phyloP scores from a whole-genome alignment of 176 grass and related monocot genomes.

The Dendrocalamus sinicus region DNA sequence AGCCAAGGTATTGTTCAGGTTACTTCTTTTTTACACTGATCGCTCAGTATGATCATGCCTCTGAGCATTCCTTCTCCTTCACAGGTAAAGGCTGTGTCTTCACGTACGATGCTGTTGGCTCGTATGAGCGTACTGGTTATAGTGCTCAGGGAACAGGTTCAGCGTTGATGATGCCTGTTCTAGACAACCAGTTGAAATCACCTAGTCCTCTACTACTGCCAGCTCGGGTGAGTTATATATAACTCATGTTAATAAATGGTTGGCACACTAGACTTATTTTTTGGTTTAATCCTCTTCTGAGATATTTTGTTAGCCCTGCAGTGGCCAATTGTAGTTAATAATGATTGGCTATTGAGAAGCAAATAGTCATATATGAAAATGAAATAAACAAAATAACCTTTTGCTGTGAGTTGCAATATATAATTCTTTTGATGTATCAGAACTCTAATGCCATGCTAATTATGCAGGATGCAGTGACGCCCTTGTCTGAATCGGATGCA shows the following conservation, averaged over 20 bases:
- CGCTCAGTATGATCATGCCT: not conserved
- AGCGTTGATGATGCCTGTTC: constrained; percentile 62
- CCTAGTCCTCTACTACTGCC: constrained; percentile 67
- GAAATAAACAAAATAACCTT: not conserved
- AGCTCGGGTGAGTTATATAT: constrained; percentile 48
- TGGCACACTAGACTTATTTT: not conserved
- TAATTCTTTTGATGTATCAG: not conserved
- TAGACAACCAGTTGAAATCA: constrained; percentile 70
- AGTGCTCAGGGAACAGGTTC: constrained; percentile 72
- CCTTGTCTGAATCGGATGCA: constrained; percentile 61
- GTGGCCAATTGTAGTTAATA: not conserved
- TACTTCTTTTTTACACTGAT: not conserved
- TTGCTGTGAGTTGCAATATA: not conserved
- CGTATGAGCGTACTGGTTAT: constrained; percentile 69
- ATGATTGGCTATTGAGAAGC: not conserved
- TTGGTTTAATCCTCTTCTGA: not conserved
- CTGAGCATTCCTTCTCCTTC: not conserved
- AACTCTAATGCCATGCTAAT: constrained; percentile 9
- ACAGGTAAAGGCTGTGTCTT: constrained; percentile 78
- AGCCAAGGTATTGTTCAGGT: constrained; percentile 47
- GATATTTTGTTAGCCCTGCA: not conserved
- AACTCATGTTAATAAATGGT: not conserved
- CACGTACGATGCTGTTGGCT: constrained; percentile 77
- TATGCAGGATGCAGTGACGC: constrained; percentile 65
- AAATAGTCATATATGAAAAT: not conserved